Evolutionary conservation across 2,329 filamentous ascomycete species (phyloP).

Genomic region (Lachnellula arida): DNA sequence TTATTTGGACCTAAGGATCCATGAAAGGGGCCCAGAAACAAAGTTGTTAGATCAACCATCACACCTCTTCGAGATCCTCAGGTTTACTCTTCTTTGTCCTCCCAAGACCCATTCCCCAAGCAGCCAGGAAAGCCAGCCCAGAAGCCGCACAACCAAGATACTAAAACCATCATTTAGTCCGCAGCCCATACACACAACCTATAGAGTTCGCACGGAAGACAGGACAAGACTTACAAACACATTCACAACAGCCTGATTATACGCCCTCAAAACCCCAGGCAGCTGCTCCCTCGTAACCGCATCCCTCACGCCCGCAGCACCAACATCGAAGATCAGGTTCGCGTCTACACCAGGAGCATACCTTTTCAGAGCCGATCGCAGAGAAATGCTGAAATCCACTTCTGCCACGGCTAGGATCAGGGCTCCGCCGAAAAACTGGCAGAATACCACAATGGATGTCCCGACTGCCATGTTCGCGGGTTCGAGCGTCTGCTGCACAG

Average conservation of each 20-base stretch:
- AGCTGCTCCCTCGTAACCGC: slow-evolving; percentile 33
- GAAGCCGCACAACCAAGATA: slow-evolving; percentile 13
- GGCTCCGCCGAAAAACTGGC: slow-evolving; percentile 30
- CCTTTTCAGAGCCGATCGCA: slow-evolving; percentile 28
- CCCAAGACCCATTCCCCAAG: slow-evolving; percentile 11
- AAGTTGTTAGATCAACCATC: no score
- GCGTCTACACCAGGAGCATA: slow-evolving; percentile 33
- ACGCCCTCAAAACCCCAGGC: slow-evolving; percentile 36
- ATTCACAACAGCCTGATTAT: slow-evolving; percentile 32
- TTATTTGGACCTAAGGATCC: background rate
- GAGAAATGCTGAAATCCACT: slow-evolving; percentile 27
- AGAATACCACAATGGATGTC: slow-evolving; percentile 34
- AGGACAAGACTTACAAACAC: slow-evolving; percentile 11
- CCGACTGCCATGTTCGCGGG: slow-evolving; percentile 30
- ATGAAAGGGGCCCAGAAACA: background rate
- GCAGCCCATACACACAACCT: background rate
- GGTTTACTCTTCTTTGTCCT: no score
- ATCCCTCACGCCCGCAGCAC: slow-evolving; percentile 35
- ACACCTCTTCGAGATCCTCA: no score
- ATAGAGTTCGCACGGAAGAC: background rate
- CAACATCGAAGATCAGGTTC: slow-evolving; percentile 35
- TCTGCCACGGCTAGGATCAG: slow-evolving; percentile 30
- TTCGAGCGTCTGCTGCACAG: slow-evolving; percentile 31
- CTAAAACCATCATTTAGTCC: background rate
- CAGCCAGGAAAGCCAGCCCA: slow-evolving; percentile 4